These are phyloP conservation scores for Solanum gandarillasii DNA, from an alignment of 257 asterid genomes.

Conservation along the genomic window DNA sequence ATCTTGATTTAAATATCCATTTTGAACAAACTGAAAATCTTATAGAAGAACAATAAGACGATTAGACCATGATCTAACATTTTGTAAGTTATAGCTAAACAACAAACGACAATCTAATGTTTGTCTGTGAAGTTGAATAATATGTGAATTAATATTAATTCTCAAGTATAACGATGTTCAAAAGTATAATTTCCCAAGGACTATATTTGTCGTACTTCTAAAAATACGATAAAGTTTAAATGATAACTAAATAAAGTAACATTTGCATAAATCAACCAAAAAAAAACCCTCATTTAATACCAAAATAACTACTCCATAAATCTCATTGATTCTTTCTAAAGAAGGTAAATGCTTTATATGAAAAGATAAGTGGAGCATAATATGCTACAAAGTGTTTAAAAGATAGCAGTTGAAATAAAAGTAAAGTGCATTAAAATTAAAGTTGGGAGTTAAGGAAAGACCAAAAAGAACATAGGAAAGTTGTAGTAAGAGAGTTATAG, in stretches of 20 bases:
- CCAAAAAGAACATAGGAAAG: neutral
- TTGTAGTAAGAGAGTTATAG: neutral
- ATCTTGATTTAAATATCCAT: neutral
- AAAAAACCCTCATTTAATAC: neutral
- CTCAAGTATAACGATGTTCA: neutral
- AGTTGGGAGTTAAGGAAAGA: constrained; percentile 3
- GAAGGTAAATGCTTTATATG: neutral
- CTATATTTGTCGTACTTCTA: neutral
- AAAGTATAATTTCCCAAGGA: neutral
- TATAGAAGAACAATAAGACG: neutral
- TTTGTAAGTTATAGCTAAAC: neutral
- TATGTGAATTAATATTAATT: neutral
- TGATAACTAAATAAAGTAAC: neutral
- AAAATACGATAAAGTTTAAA: neutral
- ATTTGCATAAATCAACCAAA: neutral
- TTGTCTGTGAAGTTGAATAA: neutral
- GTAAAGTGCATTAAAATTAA: neutral
- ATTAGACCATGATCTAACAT: neutral
- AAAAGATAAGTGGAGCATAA: neutral
- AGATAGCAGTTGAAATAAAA: neutral
- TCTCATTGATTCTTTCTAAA: neutral
- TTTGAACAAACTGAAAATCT: neutral
- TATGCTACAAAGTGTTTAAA: neutral
- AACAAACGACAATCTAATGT: neutral
- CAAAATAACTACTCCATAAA: neutral